A percentile compares a stretch with the other conserved stretches of the same genome.
Evolutionary conservation across 1,139 yeast genomes (phyloP).

Genomic region (Ogataea hybrid): DNA sequence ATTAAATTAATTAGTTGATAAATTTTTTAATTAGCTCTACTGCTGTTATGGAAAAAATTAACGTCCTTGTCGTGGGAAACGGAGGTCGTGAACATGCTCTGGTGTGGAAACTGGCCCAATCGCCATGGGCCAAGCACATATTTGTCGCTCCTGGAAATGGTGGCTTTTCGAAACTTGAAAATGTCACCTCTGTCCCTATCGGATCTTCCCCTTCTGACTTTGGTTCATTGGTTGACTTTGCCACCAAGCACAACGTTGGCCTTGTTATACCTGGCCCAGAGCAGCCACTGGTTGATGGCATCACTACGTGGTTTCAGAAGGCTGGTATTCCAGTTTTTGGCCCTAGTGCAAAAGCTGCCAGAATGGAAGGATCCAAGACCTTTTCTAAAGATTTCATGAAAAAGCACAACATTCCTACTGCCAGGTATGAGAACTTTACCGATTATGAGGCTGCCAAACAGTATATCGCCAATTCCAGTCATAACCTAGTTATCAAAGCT

Average conservation of each 20-base stretch:
- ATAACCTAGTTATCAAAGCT: slow-evolving; percentile 90
- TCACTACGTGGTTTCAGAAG: slow-evolving; percentile 61
- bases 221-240: slow-evolving; percentile 61
- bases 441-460: slow-evolving; percentile 70
- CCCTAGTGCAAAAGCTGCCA: slow-evolving; percentile 86
- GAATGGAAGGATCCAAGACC: slow-evolving; percentile 96
- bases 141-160: slow-evolving; percentile 98
- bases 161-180: slow-evolving; percentile 63
- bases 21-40: not conserved
- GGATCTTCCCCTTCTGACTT: slow-evolving; percentile 61
- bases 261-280: slow-evolving; percentile 99
- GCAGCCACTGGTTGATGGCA: slow-evolving; percentile 96
- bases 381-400: slow-evolving; percentile 94
- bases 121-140: slow-evolving; percentile 66
- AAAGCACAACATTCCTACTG: slow-evolving; percentile 90
- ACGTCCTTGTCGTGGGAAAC: slow-evolving; percentile 86
- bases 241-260: slow-evolving; percentile 60
- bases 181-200: slow-evolving; percentile 69
- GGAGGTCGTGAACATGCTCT: slow-evolving; percentile 99
- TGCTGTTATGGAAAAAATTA: slow-evolving; percentile 31
- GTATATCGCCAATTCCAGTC: slow-evolving; percentile 64
- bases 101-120: slow-evolving; percentile 86
- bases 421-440: slow-evolving; percentile 79
- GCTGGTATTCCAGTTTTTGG: slow-evolving; percentile 97
- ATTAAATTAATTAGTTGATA: slow-evolving; percentile 6